These are phyloP conservation scores for Trametes meyenii DNA, from an alignment of 768 basidiomycete species.

Conservation along the genomic window DNA sequence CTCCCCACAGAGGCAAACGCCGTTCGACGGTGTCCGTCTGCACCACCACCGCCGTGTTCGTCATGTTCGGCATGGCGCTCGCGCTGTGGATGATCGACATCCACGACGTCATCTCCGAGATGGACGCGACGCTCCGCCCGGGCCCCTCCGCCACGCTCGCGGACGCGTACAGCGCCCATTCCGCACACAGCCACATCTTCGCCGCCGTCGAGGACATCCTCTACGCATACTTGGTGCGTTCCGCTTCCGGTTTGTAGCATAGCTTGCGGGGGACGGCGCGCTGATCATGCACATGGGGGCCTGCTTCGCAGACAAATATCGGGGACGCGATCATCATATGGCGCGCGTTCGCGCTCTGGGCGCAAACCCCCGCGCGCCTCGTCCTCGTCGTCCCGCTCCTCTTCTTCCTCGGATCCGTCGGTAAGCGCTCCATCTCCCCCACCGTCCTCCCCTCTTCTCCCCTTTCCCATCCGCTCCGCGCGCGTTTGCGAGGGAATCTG, in stretches of 20 bases:
- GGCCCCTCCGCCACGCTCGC: constrained; percentile 1
- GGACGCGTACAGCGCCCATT: constrained; percentile 2
- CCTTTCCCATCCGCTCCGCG: not conserved
- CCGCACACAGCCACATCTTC: not conserved
- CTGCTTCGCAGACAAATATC: constrained; percentile 20
- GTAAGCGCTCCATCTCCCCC: constrained; percentile 11
- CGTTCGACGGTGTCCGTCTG: not conserved
- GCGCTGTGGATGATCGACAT: constrained; percentile 29
- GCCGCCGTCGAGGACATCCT: constrained; percentile 19
- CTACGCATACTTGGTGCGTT: constrained; percentile 28
- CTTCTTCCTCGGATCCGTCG: constrained; percentile 21
- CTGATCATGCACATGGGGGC: not conserved
- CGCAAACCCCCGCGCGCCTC: constrained; percentile 13
- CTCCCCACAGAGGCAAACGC: not conserved
- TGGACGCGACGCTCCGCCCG: constrained; percentile 10
- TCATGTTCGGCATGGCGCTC: constrained; percentile 17
- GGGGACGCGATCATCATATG: constrained; percentile 30
- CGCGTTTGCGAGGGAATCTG: too few relatives aligned
- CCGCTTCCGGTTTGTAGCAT: too few relatives aligned
- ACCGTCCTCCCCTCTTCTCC: too few relatives aligned
- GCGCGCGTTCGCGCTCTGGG: constrained; percentile 27
- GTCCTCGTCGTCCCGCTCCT: constrained; percentile 21
- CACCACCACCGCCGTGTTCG: constrained; percentile 1
- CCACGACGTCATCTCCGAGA: constrained; percentile 22
- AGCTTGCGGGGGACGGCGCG: not conserved